Evolutionary conservation across 345 rosid genomes (phyloP).

Genomic region (Turritis glabra): DNA sequence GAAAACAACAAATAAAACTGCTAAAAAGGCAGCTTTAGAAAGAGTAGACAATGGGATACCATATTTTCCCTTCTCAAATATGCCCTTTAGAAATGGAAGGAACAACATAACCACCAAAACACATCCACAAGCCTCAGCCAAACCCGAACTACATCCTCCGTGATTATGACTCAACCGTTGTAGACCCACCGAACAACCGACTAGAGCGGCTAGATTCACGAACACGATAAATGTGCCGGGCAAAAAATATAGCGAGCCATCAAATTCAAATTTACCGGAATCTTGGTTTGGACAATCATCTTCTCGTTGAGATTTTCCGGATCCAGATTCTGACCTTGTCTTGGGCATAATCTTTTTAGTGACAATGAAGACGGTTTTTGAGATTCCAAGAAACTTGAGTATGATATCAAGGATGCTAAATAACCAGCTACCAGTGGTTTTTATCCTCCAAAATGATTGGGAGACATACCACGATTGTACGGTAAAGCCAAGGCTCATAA

Average conservation of each 20-base stretch:
- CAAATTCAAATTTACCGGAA: constrained; percentile 45
- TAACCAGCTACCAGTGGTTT: constrained; percentile 41
- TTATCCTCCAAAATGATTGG: constrained; percentile 19
- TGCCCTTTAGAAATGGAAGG: constrained; percentile 52
- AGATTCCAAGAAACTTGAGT: constrained; percentile 49
- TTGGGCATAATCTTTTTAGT: constrained; percentile 51
- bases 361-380: constrained; percentile 52
- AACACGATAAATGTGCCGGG: constrained; percentile 59
- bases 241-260: constrained; percentile 45
- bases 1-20: constrained; percentile 35
- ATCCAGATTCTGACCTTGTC: neutral
- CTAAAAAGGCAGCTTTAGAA: constrained; percentile 45
- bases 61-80: constrained; percentile 55
- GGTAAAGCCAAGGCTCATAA: constrained; percentile 14
- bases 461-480: constrained; percentile 3
- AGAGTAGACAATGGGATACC: constrained; percentile 62
- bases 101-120: constrained; percentile 47
- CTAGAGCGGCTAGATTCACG: constrained; percentile 45
- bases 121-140: constrained; percentile 45
- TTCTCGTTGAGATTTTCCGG: neutral
- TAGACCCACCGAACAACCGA: constrained; percentile 15
- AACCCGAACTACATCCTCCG: constrained; percentile 30
- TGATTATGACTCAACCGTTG: neutral
- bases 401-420: constrained; percentile 40
- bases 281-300: neutral